Base-by-base conservation (phyloP, 192 early-diverging fungal genomes). In the Jimgerdemannia lactiflua region DNA sequence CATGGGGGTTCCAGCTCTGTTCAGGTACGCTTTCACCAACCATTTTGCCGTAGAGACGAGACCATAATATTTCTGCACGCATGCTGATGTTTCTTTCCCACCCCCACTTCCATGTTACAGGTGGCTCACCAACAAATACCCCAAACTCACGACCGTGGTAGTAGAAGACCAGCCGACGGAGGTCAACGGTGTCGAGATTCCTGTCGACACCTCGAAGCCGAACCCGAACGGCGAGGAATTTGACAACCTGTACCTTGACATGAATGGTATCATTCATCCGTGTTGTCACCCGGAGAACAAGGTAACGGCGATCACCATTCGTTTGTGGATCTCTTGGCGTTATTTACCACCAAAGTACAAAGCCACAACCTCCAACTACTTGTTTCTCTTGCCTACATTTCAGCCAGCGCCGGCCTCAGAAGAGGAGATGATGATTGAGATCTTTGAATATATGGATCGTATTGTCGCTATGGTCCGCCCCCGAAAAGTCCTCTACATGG, bases 211-310 rank as follows among this genome's bases (percentile, higher is more conserved):
- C 39, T 92, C 93, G 18, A 86, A 92, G 71, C 92, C 94, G 20
- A 97, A 97, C 80, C 97, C 95, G 4, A 99, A 97, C 75, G 92
- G 92, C 19, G 86, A 89, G 11, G 95, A 97, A 77, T 94, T 95
- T 76, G 97, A 98, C 85, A 98, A 99, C 73, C 82, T 99, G 18
- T 99, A 99, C 81, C 84, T 99, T 71, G 98, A 99, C 83, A 98
- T 99, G 97, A 99, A 99, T 81, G 97, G 96, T 71, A 94, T 95
- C 72, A 91, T 95, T 65, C 94, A 95, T 78, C 93, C 93, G 41
- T 95, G 94, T 84, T 91, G 90, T 80, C 91, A 95, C 74, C 94
- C 93, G 17, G 89, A 90, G 65, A 87, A 89, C 44, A 91, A 91
- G 83, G 89, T 89, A 82, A n/a, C n/a, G n/a, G n/a, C n/a, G n/a